phyloP scores from a whole-genome alignment of 257 asterid genomes.

The Thymus quinquecostatus region DNA sequence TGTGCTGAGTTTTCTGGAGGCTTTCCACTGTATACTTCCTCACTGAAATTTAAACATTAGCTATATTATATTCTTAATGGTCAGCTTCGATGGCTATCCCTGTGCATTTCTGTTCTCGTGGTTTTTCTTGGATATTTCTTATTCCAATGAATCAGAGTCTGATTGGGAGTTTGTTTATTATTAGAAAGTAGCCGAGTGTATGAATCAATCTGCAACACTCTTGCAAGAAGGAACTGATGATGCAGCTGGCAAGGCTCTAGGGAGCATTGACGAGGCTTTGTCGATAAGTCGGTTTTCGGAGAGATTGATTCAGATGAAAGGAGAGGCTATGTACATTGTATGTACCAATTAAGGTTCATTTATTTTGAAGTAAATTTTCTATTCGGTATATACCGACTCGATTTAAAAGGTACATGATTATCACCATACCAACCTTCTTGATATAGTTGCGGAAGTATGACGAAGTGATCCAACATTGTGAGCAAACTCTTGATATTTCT shows the following conservation, averaged over 20 bases:
- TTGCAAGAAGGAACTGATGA: conserved; percentile 64
- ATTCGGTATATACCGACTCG: neutral
- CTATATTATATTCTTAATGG: neutral
- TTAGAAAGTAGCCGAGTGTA: conserved; percentile 71
- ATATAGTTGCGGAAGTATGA: conserved; percentile 65
- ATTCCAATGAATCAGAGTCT: conserved; percentile 19
- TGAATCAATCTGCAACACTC: conserved; percentile 52
- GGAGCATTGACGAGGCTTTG: conserved; percentile 61
- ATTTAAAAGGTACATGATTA: conserved; percentile 12
- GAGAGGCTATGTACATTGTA: conserved; percentile 79
- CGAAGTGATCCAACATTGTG: conserved; percentile 78
- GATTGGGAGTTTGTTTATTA: conserved; percentile 31
- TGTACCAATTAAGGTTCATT: conserved; percentile 35
- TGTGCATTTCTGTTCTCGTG: neutral
- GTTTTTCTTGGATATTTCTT: neutral
- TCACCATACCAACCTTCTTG: conserved; percentile 24
- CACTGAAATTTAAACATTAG: conserved; percentile 5
- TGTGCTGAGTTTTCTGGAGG: neutral
- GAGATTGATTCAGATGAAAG: conserved; percentile 81
- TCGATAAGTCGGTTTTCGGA: conserved; percentile 76
- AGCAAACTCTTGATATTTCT: conserved; percentile 68
- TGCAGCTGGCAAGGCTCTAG: conserved; percentile 63
- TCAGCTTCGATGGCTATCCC: conserved; percentile 13
- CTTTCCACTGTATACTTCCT: neutral
- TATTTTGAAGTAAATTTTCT: conserved; percentile 18